Percentiles rank a stretch among this genome's conserved stretches.
Conservation (phyloP, 176 grass and related monocot species). For the Otatea glauca region DNA sequence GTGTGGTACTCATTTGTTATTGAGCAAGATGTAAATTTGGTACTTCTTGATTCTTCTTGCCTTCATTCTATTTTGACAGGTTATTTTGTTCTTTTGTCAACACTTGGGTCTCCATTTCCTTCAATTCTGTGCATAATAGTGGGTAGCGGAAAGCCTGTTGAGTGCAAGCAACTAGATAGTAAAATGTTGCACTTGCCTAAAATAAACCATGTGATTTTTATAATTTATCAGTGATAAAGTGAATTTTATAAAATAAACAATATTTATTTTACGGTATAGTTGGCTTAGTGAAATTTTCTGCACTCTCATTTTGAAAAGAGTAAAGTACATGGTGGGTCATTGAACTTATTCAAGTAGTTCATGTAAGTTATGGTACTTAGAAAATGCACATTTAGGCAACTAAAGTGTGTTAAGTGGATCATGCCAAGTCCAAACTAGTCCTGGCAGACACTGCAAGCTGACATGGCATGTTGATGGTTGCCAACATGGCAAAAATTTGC, state of each 20-base stretch:
- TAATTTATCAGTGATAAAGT: not conserved
- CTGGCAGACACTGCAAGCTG: too few species aligned
- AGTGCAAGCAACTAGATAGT: not conserved
- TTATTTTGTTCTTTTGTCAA: slow-evolving; percentile 12
- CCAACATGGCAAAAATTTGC: too few species aligned
- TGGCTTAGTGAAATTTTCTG: not conserved
- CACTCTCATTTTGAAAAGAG: not conserved
- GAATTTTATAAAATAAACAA: not conserved
- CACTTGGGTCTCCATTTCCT: slow-evolving; percentile 19
- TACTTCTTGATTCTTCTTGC: slow-evolving; percentile 19
- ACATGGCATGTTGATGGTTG: too few species aligned
- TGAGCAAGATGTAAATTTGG: slow-evolving; percentile 11
- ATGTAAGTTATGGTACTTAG: too few species aligned
- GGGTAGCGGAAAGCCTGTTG: not conserved
- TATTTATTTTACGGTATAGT: not conserved
- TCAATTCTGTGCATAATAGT: slow-evolving; percentile 13
- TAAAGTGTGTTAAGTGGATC: too few species aligned
- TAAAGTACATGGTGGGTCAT: too few species aligned
- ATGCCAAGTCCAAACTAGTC: too few species aligned
- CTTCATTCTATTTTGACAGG: not conserved
- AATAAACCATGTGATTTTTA: not conserved
- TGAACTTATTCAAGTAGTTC: too few species aligned
- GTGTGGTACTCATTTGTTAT: slow-evolving; percentile 22
- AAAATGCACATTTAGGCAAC: too few species aligned
- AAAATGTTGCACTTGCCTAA: not conserved